Base-by-base conservation (phyloP, 2,329 filamentous ascomycete genomes). In the Fusarium sp. region DNA sequence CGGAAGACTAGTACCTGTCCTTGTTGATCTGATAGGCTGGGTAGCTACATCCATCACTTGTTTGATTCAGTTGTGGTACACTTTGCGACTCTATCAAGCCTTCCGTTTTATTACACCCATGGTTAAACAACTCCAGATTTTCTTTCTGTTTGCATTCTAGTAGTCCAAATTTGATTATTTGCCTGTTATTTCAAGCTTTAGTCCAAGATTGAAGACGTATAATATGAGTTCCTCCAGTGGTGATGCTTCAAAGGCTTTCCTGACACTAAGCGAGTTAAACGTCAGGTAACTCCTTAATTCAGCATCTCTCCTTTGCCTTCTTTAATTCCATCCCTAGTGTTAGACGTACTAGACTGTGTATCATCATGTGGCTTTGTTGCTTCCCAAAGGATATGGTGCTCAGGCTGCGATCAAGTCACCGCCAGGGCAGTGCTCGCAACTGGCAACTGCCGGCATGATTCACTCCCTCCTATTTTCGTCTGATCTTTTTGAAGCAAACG, bases 371-470 rank as follows among this genome's bases (percentile, higher is more conserved):
- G 15, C 34, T 17, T 36, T 36, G 5, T 31, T 31, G 10, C 3
- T 31, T 31, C 10, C 28, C 28, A 31, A 13, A 31, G 28, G 10
- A 4, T 31, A 10, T 20, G 5, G 20, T 43, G 43, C 26, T 26
- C 28, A 22, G 18, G n/a, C 18, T 48, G 20, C 15, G 31, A 39
- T 15, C 1, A 43, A 51, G 38, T 49, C 28, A 46, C 58, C 44
- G 49, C 33, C 67, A 59, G 18, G 18, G 18, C 3, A 20, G 57
- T 67, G 66, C 38, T 51, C 20, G 24, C 24, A 70, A 18, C 62
- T 66, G 57, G 43, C 48, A 62, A 44, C 46, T 18, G 34, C 38
- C 42, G 44, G n/a, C n/a, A 36, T 9, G 17, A 24, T 40, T 53
- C 38, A 55, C 62, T 53, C 40, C 26, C 38, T 46, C 49, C 36